Evolutionary conservation across 176 grass and related monocot species (phyloP), one percentile per base, ranked within the genome.

Genomic region (Zoysia japonica): DNA sequence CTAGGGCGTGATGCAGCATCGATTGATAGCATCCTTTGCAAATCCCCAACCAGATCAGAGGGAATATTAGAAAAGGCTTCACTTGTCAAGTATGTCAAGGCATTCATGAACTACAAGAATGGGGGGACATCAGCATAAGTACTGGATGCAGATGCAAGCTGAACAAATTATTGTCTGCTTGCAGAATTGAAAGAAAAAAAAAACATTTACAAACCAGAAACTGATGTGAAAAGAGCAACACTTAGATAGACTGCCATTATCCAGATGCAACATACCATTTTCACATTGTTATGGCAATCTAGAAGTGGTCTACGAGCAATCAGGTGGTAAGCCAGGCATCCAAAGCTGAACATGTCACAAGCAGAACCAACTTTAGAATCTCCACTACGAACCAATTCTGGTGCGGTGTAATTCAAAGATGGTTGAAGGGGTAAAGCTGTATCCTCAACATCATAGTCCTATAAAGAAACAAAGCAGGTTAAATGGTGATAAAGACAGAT

Each of bases 361-460:
- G 87, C 68, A 88, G 84, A 87, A 51, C 83, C 73, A 54, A 88
- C 80, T 75, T 87, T 92, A 60, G 89, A 84, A 86, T 89, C 70
- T 77, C 80, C 85, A 87, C 82, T 93, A 5, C 88, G 90, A 48
- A 99, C 92, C 90, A 99, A 87, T 83, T 99, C 96, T 48, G 96
- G 96, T 60, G 96, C 96, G 52, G 92, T 93, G 85, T 96, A 99
- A 78, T 99, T 99, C 54, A 96, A 71, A 15, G 88, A 91, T 61
- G 96, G 96, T 66, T 99, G 96, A 80, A 99, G 88, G 56, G 92
- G 96, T 86, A 99, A 87, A 78, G 84, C 62, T 64, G 92, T 82
- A 84, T 99, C 96, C 61, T 99, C 96, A 14, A 93, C 86, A 82
- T 99, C 96, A 82, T 99, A 99, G 72, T 99, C 96, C 94, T 97